Conservation (phyloP, 1,284 basidiomycete genomes). For the Cryptococcus sp. region DNA sequence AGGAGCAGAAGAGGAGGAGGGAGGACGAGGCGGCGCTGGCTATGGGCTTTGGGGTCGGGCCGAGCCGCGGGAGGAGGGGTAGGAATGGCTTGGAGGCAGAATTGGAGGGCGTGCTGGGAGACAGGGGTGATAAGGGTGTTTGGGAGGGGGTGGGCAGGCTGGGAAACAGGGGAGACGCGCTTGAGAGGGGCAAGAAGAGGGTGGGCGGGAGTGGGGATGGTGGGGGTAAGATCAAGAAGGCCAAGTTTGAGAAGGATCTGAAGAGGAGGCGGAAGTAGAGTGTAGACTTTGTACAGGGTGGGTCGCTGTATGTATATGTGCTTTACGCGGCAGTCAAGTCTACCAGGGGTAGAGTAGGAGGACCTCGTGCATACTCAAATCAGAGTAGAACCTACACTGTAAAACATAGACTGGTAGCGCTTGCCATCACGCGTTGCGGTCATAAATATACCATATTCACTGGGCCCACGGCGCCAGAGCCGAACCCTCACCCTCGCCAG, state of each 20-base stretch:
- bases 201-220: constrained; percentile 48
- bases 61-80: constrained; percentile 55
- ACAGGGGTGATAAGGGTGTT: constrained; percentile 52
- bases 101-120: constrained; percentile 71
- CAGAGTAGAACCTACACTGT: neutral
- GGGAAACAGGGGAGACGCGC: constrained; percentile 38
- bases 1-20: constrained; percentile 70
- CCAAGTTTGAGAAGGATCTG: constrained; percentile 67
- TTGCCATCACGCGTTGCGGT: too few species aligned
- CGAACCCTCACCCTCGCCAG: neutral
- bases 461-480: neutral
- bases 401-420: too few species aligned
- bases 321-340: too few species aligned
- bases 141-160: constrained; percentile 59
- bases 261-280: constrained; percentile 7
- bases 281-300: neutral
- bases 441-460: neutral
- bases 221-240: constrained; percentile 61
- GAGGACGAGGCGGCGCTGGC: constrained; percentile 90
- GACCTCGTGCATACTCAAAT: neutral
- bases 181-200: constrained; percentile 34
- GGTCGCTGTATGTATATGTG: constrained; percentile 1
- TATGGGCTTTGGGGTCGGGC: constrained; percentile 60
- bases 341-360: neutral
- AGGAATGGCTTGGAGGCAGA: constrained; percentile 76